phyloP scores from a whole-genome alignment of 345 rosid genomes.

The Erucastrum elatum region DNA sequence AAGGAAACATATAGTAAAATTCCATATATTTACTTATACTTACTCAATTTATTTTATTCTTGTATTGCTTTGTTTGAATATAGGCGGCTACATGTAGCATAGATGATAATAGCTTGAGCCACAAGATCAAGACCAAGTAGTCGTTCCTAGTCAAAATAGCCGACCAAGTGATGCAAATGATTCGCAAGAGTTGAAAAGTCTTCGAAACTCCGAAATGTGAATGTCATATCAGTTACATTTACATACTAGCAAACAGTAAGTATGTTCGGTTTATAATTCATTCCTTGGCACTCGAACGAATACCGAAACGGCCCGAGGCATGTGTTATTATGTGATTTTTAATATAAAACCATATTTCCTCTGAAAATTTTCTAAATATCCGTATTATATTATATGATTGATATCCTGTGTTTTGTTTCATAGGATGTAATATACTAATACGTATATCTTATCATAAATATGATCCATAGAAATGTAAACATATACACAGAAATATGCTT shows the following conservation, averaged over 20 bases:
- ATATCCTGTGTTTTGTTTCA: background rate
- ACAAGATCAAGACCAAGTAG: background rate
- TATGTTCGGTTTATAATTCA: background rate
- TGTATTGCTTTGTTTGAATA: background rate
- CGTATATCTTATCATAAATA: background rate
- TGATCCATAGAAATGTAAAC: background rate
- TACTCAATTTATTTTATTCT: background rate
- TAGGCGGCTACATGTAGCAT: background rate
- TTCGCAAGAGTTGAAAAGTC: slow-evolving; percentile 14
- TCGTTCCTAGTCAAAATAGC: slow-evolving; percentile 21
- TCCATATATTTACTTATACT: background rate
- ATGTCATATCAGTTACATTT: background rate
- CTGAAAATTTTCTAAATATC: background rate
- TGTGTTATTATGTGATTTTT: background rate
- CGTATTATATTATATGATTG: background rate
- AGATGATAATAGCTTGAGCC: slow-evolving; percentile 10
- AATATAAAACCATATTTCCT: background rate
- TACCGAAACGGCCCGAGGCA: slow-evolving; percentile 4
- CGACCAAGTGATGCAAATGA: slow-evolving; percentile 12
- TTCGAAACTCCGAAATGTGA: slow-evolving; percentile 5
- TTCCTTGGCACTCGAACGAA: background rate
- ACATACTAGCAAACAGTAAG: background rate
- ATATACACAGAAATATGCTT: background rate
- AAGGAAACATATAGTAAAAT: background rate
- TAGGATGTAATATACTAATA: background rate